These are phyloP conservation scores for Aureobasidium sp. DNA, from an alignment of 2,329 filamentous ascomycete genomes.

Conservation along the genomic window DNA sequence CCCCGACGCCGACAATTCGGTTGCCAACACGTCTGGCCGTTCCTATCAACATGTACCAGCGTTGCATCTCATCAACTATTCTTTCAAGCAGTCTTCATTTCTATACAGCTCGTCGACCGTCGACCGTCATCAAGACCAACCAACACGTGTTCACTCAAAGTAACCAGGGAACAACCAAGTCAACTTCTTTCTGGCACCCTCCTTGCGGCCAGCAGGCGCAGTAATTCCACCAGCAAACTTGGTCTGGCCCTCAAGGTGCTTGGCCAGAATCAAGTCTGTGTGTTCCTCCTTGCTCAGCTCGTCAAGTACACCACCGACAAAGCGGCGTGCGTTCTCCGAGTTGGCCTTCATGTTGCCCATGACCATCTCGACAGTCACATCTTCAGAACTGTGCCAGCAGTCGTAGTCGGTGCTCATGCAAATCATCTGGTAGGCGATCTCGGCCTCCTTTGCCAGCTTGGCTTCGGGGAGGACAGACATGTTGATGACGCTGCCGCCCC, in stretches of 20 bases:
- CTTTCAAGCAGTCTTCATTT: background rate
- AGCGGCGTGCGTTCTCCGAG: conserved; percentile 73
- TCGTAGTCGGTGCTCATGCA: conserved; percentile 99
- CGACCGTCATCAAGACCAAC: background rate
- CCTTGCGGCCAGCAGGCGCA: conserved; percentile 63
- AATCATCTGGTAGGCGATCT: conserved; percentile 96
- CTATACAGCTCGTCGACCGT: background rate
- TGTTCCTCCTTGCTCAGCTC: conserved; percentile 74
- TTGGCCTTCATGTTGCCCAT: conserved; percentile 96
- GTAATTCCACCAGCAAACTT: conserved; percentile 80
- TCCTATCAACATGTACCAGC: background rate
- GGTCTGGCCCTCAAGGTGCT: conserved; percentile 69
- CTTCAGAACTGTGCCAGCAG: conserved; percentile 81
- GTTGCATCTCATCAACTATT: too few relatives aligned
- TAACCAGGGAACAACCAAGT: conserved; percentile 85
- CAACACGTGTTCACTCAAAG: conserved; percentile 38
- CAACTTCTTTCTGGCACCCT: conserved; percentile 70
- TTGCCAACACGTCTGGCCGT: background rate
- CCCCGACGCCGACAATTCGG: conserved; percentile 4
- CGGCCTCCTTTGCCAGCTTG: conserved; percentile 91
- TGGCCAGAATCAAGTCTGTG: conserved; percentile 66
- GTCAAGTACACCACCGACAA: conserved; percentile 82
- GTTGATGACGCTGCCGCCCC: conserved; percentile 94
- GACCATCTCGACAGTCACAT: conserved; percentile 93
- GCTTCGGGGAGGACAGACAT: conserved; percentile 95